Conservation (phyloP, 192 early-diverging fungal genomes). For the Bifiguratus adelaidae region DNA sequence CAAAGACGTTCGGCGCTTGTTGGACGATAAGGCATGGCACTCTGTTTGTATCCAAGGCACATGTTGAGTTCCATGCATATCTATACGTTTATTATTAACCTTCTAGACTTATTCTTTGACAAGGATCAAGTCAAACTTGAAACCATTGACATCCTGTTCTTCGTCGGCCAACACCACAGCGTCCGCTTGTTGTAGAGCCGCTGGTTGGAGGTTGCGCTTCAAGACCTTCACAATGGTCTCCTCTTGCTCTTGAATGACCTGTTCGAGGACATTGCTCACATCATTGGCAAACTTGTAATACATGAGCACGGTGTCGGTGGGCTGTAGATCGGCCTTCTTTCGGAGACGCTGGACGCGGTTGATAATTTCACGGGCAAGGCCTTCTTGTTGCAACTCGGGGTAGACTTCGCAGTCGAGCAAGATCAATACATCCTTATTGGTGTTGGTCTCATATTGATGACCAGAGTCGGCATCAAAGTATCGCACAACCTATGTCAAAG, state of each 20-base stretch:
- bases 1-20: too few relatives aligned
- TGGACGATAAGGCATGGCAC: too few relatives aligned
- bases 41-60: too few relatives aligned
- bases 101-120: too few relatives aligned
- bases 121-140: conserved; percentile 66
- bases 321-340: conserved; percentile 88
- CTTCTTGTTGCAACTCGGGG: conserved; percentile 77
- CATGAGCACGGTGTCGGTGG: conserved; percentile 82
- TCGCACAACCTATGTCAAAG: conserved; percentile 40
- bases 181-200: conserved; percentile 14
- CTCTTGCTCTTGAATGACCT: conserved; percentile 58
- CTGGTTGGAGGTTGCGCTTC: conserved; percentile 51
- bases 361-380: conserved; percentile 87
- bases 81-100: too few relatives aligned
- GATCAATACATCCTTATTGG: conserved; percentile 75
- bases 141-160: conserved; percentile 76
- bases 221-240: conserved; percentile 62
- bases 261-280: conserved; percentile 50
- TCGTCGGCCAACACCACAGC: conserved; percentile 67
- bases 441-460: conserved; percentile 63
- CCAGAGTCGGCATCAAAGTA: conserved; percentile 65
- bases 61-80: too few relatives aligned
- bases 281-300: conserved; percentile 72
- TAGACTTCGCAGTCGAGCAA: conserved; percentile 81
- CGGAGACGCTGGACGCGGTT: conserved; percentile 94